Evolutionary conservation across 1,139 yeast genomes (phyloP), one percentile per base, ranked within the genome.

Genomic region (Protomyces pachydermus): DNA sequence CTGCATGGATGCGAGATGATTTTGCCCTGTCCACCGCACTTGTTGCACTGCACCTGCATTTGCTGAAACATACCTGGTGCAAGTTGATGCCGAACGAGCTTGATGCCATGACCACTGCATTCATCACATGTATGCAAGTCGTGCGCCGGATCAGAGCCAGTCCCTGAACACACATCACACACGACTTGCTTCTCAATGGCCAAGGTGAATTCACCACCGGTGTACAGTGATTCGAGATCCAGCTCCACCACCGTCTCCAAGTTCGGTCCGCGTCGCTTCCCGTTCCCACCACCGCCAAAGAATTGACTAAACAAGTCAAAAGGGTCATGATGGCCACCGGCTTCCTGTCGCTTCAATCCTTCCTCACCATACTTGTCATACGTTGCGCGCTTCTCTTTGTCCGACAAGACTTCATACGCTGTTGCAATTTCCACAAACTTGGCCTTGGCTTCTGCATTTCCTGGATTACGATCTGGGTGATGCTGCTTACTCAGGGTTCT

Each of bases 381-480:
- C 45, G 84, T 81, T 51, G 79, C 73, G 67, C 89, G 82, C 75
- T 90, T 88, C 65, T 87, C 88, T 14, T 82, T 76, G 73, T 91
- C 91, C 66, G 86, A 82, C 67, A 93, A 80, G 12, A 91, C 89
- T 67, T 91, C 98, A 74, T 93, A 93, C 0, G 98, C 98, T 70
- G 88, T 96, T 8, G 97, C 96, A 35, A 93, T 83, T 74, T 91
- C 96, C 61, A 93, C 86, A 75, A 91, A 93, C 75, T 83, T 86
- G 65, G 87, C 86, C 69, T 88, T 91, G 1, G 97, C 96, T 52
- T 82, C 86, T 25, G 88, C 93, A 69, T 86, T 84, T 8, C 85
- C 86, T 3, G 84, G 87, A 72, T 93, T 93, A 78, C 95, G 93
- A 75, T 93, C 98, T 0, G 98, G 98, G 73, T 93, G 98, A 75